Conservation (phyloP, 2,329 filamentous ascomycete species). For the Emmonsiellopsis sp. region DNA sequence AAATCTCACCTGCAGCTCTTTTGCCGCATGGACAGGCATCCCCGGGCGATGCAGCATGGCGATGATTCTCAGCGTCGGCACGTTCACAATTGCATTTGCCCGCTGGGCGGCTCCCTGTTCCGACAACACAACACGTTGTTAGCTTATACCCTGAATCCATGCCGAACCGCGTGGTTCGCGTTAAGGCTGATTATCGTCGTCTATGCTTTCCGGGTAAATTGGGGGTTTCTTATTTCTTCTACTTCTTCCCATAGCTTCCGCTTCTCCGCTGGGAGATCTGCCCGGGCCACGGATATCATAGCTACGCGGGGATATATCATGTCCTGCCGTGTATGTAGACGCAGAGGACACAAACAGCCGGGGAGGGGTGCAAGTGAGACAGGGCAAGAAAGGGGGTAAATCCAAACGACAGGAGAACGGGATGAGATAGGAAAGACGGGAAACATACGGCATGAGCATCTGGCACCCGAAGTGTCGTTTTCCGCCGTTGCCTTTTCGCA, state of each 20-base stretch:
- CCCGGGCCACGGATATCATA: neutral
- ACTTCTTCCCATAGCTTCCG: neutral
- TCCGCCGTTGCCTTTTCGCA: conserved; percentile 69
- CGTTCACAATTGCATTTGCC: conserved; percentile 76
- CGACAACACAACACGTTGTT: neutral
- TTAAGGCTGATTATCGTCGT: neutral
- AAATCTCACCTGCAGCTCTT: conserved; percentile 55
- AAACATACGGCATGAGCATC: conserved; percentile 68
- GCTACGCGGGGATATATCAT: neutral
- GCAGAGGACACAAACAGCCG: neutral
- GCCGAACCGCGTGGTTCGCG: neutral
- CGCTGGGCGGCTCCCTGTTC: conserved; percentile 57
- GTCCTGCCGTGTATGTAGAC: too few relatives aligned
- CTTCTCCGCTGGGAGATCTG: neutral
- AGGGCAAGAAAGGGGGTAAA: neutral
- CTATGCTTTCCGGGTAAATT: neutral
- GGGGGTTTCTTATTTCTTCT: neutral
- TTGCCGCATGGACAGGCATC: conserved; percentile 67
- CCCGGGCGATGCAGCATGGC: conserved; percentile 34
- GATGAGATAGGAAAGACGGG: conserved; percentile 5
- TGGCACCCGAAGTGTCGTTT: conserved; percentile 61
- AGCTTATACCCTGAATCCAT: neutral
- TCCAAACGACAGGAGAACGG: neutral
- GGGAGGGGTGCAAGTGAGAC: too few relatives aligned
- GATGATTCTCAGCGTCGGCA: conserved; percentile 59